Evolutionary conservation across 805 yeast genomes (phyloP), one percentile per base, ranked within the genome.

Genomic region (Candida anglica): DNA sequence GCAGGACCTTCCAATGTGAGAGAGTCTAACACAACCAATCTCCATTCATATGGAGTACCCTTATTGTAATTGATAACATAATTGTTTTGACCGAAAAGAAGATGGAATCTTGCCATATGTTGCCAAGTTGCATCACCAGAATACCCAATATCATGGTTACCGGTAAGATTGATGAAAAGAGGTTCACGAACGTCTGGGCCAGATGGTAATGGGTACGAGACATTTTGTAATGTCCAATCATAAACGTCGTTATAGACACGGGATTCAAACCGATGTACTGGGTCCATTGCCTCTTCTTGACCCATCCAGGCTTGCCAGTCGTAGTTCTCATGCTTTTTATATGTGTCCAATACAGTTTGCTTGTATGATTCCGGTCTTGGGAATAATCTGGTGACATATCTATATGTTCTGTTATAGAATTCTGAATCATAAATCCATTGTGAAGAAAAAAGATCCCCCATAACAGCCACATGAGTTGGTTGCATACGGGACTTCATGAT

Each of bases 141-240:
- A 54, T 93, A 91, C 0, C 98, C 98, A 30, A 91, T 79, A 56
- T 93, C 98, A 55, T 93, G 98, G 55, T 93, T 93, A 2, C 98
- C 98, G 2, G 95, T 81, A 30, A 93, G 64, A 54, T 93, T 93
- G 40, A 87, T 73, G 50, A 91, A 77, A 23, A 85, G 59, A 8
- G 86, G 89, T 38, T 75, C 77, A 22, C 71, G 68, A 15, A 55
- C 64, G 44, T 64, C 62, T 19, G 70, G 69, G 19, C 24, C 47
- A 50, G 6, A 29, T 38, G 45, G 16, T 59, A 47, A 15, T 6
- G 58, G 55, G 23, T 24, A 32, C 13, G 8, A 11, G 6, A 19
- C 28, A 10, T n/a, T 25, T 3, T 10, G 22, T 24, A 22, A 33
- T 8, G 20, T 25, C 95, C 95, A 85, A 47, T 81, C 83, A 42